Base-by-base conservation (phyloP, 495 filamentous ascomycete species). In the Hyphodiscus hymeniophilus region DNA sequence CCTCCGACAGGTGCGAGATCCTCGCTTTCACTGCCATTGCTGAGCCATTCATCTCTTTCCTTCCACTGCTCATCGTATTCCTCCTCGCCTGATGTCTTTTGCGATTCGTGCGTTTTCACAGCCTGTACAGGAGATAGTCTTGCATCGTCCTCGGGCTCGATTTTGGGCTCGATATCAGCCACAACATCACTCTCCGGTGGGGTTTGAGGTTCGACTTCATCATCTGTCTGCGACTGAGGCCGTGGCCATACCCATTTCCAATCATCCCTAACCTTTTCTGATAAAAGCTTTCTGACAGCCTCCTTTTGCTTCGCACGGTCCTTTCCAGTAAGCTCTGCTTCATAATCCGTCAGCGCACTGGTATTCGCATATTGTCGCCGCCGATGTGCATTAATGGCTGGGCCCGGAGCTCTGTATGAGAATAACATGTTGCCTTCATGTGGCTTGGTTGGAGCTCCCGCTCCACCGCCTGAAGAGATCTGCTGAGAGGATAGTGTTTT, bases 221-320 rank as follows among this genome's bases (percentile, higher is more conserved):
- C 12, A n/a, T 47, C 50, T n/a, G n/a, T n/a, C n/a, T n/a, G n/a
- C n/a, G n/a, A n/a, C n/a, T n/a, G n/a, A 21, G 53, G 43, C 46
- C 33, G 42, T 1, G 58, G 58, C 58, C 58, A 60, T 46, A 57
- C 44, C 43, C 44, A 60, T 31, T 44, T 39, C 81, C 81, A 85
- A 56, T 83, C 77, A 57, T 71, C 65, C 46, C 72, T 71, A 24
- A 84, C 63, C 53, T 69, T 74, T 20, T 77, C 73, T 12, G 59
- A 56, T 26, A 85, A 66, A 41, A 64, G 68, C 34, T 62, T 66
- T 50, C 63, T 72, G 10, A 79, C 67, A 15, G 74, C 73, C 46
- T 73, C 70, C 58, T 76, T 77, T 48, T 73, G 68, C 60, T 68
- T 70, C 21, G 59, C 42, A 57, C 76, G 77, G 60, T 80, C 76